These are phyloP conservation scores for Geotrichum histeridarum DNA, from an alignment of 1,139 yeast genomes.

Conservation along the genomic window DNA sequence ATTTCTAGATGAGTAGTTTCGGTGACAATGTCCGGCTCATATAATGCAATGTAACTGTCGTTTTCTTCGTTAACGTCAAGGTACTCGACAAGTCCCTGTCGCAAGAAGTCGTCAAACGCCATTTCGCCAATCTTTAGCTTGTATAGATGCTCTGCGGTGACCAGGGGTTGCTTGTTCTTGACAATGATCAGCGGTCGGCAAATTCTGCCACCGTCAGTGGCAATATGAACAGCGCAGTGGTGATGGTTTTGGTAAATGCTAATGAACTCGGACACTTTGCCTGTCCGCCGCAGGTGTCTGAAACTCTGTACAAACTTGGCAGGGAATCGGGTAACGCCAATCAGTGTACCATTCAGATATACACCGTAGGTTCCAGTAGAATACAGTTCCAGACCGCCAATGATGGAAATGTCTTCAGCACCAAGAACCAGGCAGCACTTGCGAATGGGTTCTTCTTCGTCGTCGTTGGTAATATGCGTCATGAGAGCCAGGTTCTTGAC, in stretches of 20 bases:
- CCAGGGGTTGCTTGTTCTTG: constrained; percentile 63
- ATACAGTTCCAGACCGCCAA: constrained; percentile 82
- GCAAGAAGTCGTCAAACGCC: constrained; percentile 84
- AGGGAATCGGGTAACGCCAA: constrained; percentile 87
- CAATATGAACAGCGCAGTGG: constrained; percentile 90
- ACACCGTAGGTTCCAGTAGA: constrained; percentile 74
- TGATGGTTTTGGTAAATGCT: constrained; percentile 87
- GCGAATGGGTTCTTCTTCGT: constrained; percentile 84
- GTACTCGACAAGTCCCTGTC: constrained; percentile 85
- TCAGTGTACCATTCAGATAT: constrained; percentile 85
- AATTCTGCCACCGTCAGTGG: constrained; percentile 98
- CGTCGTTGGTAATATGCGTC: constrained; percentile 99
- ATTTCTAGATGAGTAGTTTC: constrained; percentile 86
- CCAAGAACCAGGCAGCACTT: constrained; percentile 77
- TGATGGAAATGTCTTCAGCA: constrained; percentile 75
- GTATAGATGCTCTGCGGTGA: constrained; percentile 61
- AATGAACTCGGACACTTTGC: constrained; percentile 83
- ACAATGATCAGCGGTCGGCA: constrained; percentile 95
- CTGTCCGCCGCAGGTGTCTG: constrained; percentile 75
- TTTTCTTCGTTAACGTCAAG: constrained; percentile 97
- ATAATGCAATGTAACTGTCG: constrained; percentile 87
- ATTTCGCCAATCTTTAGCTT: constrained; percentile 61
- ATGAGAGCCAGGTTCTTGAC: constrained; percentile 92
- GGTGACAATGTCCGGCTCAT: constrained; percentile 57
- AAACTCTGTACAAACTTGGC: constrained; percentile 71